phyloP scores from a whole-genome alignment of 2,329 filamentous ascomycete genomes.

The Pleomassaria siparia region DNA sequence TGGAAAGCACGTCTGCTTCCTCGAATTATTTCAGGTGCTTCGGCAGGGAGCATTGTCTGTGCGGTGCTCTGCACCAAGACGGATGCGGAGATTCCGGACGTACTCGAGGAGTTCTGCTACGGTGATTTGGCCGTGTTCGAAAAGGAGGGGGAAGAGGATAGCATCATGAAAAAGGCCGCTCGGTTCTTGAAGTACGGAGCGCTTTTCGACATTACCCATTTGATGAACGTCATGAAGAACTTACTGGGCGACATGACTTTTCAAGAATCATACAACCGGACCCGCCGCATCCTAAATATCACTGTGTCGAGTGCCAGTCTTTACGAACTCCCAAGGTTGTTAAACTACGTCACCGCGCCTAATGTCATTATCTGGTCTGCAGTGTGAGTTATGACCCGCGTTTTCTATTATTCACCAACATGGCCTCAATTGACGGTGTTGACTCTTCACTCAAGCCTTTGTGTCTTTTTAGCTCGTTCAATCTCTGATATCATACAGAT shows the following conservation, averaged over 20 bases:
- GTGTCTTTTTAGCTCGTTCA: neutral
- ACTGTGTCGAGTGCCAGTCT: slow-evolving; percentile 85
- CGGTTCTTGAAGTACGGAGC: slow-evolving; percentile 79
- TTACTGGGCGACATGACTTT: slow-evolving; percentile 90
- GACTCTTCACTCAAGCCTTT: neutral
- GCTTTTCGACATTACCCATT: slow-evolving; percentile 80
- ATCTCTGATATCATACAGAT: slow-evolving; percentile 45
- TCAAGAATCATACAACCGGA: slow-evolving; percentile 94
- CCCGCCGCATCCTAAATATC: slow-evolving; percentile 87
- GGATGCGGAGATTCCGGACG: slow-evolving; percentile 72
- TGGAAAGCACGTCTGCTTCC: slow-evolving; percentile 75
- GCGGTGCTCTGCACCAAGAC: slow-evolving; percentile 76
- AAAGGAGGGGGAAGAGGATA: slow-evolving; percentile 59
- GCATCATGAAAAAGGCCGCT: slow-evolving; percentile 67
- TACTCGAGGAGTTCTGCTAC: slow-evolving; percentile 71
- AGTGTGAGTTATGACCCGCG: slow-evolving; percentile 56
- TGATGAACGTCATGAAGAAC: slow-evolving; percentile 77
- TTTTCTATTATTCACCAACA: neutral
- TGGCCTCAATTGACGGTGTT: neutral
- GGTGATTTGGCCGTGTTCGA: slow-evolving; percentile 84
- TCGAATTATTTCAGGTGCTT: slow-evolving; percentile 84
- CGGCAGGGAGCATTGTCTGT: slow-evolving; percentile 83
- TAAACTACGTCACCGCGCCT: slow-evolving; percentile 92
- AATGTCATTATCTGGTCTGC: slow-evolving; percentile 97
- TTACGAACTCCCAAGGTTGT: slow-evolving; percentile 80